Conservation (phyloP, 208 protist genomes). For the Leptomonas pyrrhocoris region DNA sequence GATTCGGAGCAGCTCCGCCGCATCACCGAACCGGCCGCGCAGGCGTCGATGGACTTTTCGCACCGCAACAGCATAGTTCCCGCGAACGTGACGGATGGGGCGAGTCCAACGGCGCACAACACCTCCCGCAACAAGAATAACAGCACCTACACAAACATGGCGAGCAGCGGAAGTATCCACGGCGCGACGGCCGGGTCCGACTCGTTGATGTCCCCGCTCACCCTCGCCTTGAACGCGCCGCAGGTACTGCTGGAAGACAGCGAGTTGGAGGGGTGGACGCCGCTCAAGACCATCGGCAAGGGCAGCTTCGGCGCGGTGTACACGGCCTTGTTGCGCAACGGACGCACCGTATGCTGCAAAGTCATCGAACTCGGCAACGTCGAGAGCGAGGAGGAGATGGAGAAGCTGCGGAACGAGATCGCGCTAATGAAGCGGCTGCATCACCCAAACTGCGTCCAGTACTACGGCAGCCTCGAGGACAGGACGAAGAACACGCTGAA, state of each 20-base stretch:
- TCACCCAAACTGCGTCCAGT: constrained; percentile 92
- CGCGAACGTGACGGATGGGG: neutral
- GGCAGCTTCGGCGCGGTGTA: constrained; percentile 89
- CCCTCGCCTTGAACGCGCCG: constrained; percentile 15
- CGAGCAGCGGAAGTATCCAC: neutral
- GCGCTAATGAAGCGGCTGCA: constrained; percentile 81
- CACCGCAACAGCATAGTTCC: neutral
- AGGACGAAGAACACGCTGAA: constrained; percentile 72
- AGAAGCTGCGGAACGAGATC: constrained; percentile 85
- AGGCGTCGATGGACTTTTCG: constrained; percentile 7
- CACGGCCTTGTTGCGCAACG: constrained; percentile 69
- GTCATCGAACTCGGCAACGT: constrained; percentile 82
- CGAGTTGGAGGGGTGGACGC: constrained; percentile 72
- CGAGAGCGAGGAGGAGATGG: constrained; percentile 67
- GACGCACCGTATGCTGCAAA: constrained; percentile 84
- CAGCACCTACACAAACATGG: no score
- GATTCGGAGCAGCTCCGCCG: constrained; percentile 53
- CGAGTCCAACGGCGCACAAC: neutral
- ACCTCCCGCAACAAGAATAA: no score
- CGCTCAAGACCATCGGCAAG: constrained; percentile 81
- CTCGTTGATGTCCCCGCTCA: constrained; percentile 16
- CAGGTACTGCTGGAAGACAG: constrained; percentile 55
- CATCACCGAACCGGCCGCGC: constrained; percentile 31
- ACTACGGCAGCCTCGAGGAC: constrained; percentile 88
- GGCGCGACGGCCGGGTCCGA: neutral